Evolutionary conservation across 108 stramenopile species (phyloP).

Genomic region (Skeletonema marinoi): DNA sequence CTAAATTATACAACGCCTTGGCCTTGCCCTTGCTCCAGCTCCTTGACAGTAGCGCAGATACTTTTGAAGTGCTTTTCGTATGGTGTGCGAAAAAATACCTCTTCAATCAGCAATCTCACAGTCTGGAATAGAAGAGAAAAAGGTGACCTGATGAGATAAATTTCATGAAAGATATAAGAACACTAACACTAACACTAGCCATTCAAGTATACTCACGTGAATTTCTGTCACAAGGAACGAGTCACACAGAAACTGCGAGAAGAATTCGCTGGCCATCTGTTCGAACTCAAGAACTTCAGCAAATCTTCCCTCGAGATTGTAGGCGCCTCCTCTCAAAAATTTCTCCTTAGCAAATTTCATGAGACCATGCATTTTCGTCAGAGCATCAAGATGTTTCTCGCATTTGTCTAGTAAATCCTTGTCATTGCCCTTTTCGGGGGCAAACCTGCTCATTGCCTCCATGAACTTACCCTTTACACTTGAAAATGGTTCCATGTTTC

Average conservation of each 20-base stretch:
- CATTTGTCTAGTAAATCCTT: neutral
- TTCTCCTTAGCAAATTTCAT: neutral
- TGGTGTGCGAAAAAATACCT: conserved; percentile 5
- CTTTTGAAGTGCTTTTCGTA: conserved; percentile 13
- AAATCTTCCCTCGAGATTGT: conserved; percentile 10
- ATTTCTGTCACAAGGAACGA: conserved; percentile 4
- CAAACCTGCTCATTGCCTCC: conserved; percentile 16
- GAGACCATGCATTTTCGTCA: neutral
- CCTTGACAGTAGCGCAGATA: conserved; percentile 5
- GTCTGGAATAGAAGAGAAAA: neutral
- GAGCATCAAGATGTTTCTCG: conserved; percentile 15
- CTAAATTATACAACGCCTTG: too few species aligned
- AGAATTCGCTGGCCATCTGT: conserved; percentile 8
- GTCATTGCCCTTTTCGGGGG: conserved; percentile 11
- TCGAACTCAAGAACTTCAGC: conserved; percentile 18
- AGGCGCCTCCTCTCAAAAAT: neutral
- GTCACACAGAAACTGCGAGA: conserved; percentile 2
- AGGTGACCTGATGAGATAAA: neutral
- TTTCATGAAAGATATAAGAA: neutral
- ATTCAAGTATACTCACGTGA: neutral
- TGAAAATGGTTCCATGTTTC: conserved; percentile 13
- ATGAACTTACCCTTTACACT: neutral
- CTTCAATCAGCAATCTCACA: conserved; percentile 9
- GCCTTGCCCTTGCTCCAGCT: conserved; percentile 5
- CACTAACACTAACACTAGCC: neutral